A percentile compares a stretch with the other conserved stretches of the same genome.
phyloP scores from a whole-genome alignment of 2,329 filamentous ascomycete species.

The Leptosphaerulina australis region DNA sequence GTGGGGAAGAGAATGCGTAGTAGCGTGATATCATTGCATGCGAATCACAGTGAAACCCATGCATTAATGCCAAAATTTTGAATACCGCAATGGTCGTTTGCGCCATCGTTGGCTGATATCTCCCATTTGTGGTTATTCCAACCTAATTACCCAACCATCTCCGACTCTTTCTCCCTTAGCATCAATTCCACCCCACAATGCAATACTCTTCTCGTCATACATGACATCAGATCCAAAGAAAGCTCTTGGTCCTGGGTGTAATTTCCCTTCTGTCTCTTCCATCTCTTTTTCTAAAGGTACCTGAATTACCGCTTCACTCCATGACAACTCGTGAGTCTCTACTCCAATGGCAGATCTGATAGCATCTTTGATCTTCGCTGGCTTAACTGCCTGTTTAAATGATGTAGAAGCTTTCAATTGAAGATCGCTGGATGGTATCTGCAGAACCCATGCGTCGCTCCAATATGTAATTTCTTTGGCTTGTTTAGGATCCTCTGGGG shows the following conservation, averaged over 20 bases:
- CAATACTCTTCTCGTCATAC: conserved; percentile 44
- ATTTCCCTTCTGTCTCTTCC: conserved; percentile 48
- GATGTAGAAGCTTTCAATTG: conserved; percentile 29
- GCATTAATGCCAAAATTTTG: too few relatives aligned
- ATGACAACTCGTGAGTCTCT: conserved; percentile 50
- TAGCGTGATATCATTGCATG: too few relatives aligned
- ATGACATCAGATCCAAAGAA: conserved; percentile 51
- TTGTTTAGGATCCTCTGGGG: conserved; percentile 16
- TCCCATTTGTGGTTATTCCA: conserved; percentile 39
- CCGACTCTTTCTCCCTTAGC: conserved; percentile 52
- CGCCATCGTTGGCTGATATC: too few relatives aligned
- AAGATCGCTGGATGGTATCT: conserved; percentile 49
- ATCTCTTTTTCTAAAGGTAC: conserved; percentile 41
- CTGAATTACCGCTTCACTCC: conserved; percentile 52
- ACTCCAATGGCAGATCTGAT: conserved; percentile 51
- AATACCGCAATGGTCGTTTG: too few relatives aligned
- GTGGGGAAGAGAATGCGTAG: too few relatives aligned
- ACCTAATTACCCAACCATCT: conserved; percentile 53
- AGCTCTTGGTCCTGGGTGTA: conserved; percentile 53
- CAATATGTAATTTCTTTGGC: conserved; percentile 37
- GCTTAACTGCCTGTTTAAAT: conserved; percentile 45
- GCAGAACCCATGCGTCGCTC: conserved; percentile 54
- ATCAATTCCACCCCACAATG: conserved; percentile 54
- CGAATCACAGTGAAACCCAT: too few relatives aligned
- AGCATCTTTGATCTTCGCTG: conserved; percentile 53